Percentiles rank a stretch among this genome's conserved stretches.
phyloP scores from a whole-genome alignment of 2,329 filamentous ascomycete genomes.

The Neopestalotiopsis sp. region DNA sequence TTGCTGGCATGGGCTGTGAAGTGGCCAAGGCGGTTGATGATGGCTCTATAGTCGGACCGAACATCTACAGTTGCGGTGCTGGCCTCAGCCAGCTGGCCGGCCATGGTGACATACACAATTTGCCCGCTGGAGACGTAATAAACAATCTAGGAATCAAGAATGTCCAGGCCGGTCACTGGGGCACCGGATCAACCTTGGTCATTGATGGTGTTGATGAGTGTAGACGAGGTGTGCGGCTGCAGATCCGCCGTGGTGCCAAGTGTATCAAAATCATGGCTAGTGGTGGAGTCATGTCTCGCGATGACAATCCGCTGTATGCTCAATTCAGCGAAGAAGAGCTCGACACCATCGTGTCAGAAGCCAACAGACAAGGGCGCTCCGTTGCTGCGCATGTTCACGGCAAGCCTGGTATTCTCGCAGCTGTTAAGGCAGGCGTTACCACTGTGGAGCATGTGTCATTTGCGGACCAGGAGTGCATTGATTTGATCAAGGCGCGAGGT shows the following conservation, averaged over 20 bases:
- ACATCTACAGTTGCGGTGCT: slow-evolving; percentile 39
- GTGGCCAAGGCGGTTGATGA: slow-evolving; percentile 36
- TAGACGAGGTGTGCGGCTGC: slow-evolving; percentile 43
- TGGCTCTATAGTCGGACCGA: slow-evolving; percentile 39
- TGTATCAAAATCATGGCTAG: slow-evolving; percentile 48
- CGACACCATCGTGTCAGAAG: slow-evolving; percentile 43
- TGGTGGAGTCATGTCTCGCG: slow-evolving; percentile 45
- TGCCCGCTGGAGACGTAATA: slow-evolving; percentile 41
- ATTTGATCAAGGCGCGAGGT: slow-evolving; percentile 43
- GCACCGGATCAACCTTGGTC: slow-evolving; percentile 32
- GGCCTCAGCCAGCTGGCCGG: slow-evolving; percentile 41
- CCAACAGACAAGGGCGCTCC: slow-evolving; percentile 39
- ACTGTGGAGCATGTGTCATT: slow-evolving; percentile 48
- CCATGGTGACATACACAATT: slow-evolving; percentile 41
- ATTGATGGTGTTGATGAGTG: slow-evolving; percentile 49
- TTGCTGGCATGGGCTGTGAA: slow-evolving; percentile 41
- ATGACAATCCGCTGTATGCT: slow-evolving; percentile 44
- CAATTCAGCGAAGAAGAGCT: slow-evolving; percentile 48
- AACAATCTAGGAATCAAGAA: slow-evolving; percentile 39
- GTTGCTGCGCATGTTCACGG: slow-evolving; percentile 48
- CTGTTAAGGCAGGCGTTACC: slow-evolving; percentile 42
- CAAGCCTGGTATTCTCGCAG: slow-evolving; percentile 46
- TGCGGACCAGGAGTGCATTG: slow-evolving; percentile 46
- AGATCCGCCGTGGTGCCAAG: slow-evolving; percentile 46
- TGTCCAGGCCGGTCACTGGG: slow-evolving; percentile 38